These are phyloP conservation scores for Gloeopeniophorella convolvens DNA, from an alignment of 768 basidiomycete genomes.

Conservation along the genomic window DNA sequence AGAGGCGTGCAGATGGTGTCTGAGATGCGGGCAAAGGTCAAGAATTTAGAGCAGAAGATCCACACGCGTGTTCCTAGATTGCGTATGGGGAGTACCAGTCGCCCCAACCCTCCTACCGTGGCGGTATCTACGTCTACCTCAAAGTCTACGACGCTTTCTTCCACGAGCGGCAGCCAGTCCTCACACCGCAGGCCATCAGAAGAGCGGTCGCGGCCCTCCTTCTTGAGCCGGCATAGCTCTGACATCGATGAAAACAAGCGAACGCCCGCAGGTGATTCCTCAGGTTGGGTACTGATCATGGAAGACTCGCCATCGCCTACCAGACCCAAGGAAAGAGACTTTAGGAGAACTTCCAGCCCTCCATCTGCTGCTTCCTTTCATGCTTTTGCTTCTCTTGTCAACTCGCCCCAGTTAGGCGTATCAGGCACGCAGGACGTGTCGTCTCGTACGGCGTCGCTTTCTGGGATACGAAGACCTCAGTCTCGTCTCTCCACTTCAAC, in stretches of 20 bases:
- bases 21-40: conserved; percentile 83
- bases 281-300: conserved; percentile 88
- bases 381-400: conserved; percentile 40
- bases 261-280: conserved; percentile 50
- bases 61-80: conserved; percentile 81
- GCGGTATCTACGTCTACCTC: conserved; percentile 20
- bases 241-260: conserved; percentile 35
- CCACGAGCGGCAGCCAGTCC: conserved; percentile 9
- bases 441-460: conserved; percentile 37
- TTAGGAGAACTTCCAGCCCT: conserved; percentile 37
- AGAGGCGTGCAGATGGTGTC: conserved; percentile 90
- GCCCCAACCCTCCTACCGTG: conserved; percentile 31
- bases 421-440: conserved; percentile 36
- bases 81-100: conserved; percentile 72
- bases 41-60: conserved; percentile 77
- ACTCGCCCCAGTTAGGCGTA: conserved; percentile 37
- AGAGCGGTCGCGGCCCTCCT: conserved; percentile 25
- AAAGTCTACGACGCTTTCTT: conserved; percentile 12
- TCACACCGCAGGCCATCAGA: conserved; percentile 26
- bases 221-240: conserved; percentile 23
- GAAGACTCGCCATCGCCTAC: conserved; percentile 74
- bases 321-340: conserved; percentile 54
- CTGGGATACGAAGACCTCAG: conserved; percentile 55
- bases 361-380: conserved; percentile 48
- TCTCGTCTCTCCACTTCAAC: conserved; percentile 66